phyloP scores from a whole-genome alignment of 1,284 basidiomycete genomes.

The Trichosporon coremiiforme region DNA sequence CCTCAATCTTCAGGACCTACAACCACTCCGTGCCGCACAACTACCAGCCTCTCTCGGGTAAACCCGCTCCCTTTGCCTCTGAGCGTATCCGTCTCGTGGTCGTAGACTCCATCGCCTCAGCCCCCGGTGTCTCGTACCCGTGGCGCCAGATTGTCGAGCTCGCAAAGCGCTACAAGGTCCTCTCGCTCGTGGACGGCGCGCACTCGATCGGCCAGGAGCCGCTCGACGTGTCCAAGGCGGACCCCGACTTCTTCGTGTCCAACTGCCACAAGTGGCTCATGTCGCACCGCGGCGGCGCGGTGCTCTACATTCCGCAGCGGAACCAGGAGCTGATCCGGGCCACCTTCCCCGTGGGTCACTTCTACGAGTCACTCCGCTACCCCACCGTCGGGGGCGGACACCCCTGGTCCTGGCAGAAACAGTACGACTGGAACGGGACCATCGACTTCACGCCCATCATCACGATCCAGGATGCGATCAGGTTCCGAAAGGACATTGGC shows the following conservation, averaged over 20 bases:
- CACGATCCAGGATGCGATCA: slow-evolving; percentile 62
- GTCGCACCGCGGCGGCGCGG: slow-evolving; percentile 67
- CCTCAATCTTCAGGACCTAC: slow-evolving; percentile 53
- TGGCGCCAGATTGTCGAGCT: slow-evolving; percentile 75
- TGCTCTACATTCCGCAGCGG: slow-evolving; percentile 74
- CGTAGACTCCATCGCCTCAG: slow-evolving; percentile 72
- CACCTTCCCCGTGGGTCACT: slow-evolving; percentile 70
- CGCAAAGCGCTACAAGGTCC: slow-evolving; percentile 68
- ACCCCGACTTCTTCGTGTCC: slow-evolving; percentile 80
- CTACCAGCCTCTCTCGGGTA: slow-evolving; percentile 42
- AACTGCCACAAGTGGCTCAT: slow-evolving; percentile 83
- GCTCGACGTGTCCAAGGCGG: slow-evolving; percentile 63
- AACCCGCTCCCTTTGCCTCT: slow-evolving; percentile 28
- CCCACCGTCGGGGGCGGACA: slow-evolving; percentile 39
- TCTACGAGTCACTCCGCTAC: slow-evolving; percentile 61
- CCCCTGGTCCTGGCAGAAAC: slow-evolving; percentile 53
- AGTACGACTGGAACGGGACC: slow-evolving; percentile 48
- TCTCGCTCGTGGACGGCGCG: slow-evolving; percentile 77
- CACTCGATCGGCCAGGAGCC: slow-evolving; percentile 70
- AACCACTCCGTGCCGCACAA: slow-evolving; percentile 33
- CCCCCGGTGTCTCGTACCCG: slow-evolving; percentile 70
- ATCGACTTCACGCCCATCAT: slow-evolving; percentile 42
- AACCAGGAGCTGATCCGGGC: slow-evolving; percentile 77
- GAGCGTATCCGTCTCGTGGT: slow-evolving; percentile 64
- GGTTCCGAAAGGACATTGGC: slow-evolving; percentile 77